Conservation (phyloP, 768 basidiomycete genomes). For the Lentinula boryana region DNA sequence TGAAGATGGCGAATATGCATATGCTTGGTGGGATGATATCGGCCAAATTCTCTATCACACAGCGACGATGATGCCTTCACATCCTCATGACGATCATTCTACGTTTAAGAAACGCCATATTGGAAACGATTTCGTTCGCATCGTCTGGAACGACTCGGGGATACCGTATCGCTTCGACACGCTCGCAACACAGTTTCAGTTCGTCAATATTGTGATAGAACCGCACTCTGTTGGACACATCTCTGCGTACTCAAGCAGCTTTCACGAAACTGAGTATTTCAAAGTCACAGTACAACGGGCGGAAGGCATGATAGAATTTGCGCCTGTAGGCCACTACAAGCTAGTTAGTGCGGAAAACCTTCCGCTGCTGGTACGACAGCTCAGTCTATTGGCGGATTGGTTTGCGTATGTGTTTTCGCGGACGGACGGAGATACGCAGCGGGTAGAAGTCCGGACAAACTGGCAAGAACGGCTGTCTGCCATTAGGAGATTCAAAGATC, state of each 20-base stretch:
- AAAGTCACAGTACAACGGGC: constrained; percentile 89
- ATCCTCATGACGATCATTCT: constrained; percentile 53
- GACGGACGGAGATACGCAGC: constrained; percentile 64
- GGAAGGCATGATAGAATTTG: constrained; percentile 88
- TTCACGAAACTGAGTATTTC: constrained; percentile 93
- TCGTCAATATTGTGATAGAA: constrained; percentile 95
- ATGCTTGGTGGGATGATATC: constrained; percentile 99
- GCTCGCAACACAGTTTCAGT: constrained; percentile 89
- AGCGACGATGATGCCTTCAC: constrained; percentile 93
- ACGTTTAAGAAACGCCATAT: constrained; percentile 92
- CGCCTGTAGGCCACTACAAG: constrained; percentile 90
- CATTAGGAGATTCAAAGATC: constrained; percentile 64
- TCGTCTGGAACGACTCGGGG: constrained; percentile 99
- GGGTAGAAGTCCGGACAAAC: constrained; percentile 80
- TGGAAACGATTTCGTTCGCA: constrained; percentile 93
- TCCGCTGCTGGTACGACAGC: constrained; percentile 82
- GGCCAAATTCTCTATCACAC: constrained; percentile 93
- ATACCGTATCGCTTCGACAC: constrained; percentile 86
- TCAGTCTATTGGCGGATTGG: constrained; percentile 85
- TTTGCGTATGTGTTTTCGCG: constrained; percentile 79
- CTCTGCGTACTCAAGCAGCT: constrained; percentile 77
- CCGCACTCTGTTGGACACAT: constrained; percentile 84
- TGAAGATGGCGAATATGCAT: constrained; percentile 93
- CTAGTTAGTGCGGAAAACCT: constrained; percentile 85
- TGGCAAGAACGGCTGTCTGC: constrained; percentile 80